Conservation (phyloP, 2,329 filamentous ascomycete species). For the Rhinocladiella similis region DNA sequence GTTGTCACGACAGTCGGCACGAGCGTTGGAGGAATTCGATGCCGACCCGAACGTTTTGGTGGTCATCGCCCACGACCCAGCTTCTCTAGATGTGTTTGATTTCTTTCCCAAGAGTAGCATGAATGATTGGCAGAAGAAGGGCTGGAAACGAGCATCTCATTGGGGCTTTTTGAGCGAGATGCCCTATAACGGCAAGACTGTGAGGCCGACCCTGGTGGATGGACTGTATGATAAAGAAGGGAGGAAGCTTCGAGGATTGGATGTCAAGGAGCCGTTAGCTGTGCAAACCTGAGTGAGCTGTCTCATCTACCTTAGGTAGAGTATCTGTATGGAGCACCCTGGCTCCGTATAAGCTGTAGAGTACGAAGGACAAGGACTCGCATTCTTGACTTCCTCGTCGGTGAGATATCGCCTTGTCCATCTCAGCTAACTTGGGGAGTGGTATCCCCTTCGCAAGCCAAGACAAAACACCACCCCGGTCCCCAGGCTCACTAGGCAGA, state of each 20-base stretch:
- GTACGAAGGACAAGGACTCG: too few relatives aligned
- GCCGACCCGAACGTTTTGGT: conserved; percentile 31
- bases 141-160: conserved; percentile 27
- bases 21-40: conserved; percentile 31
- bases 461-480: too few relatives aligned
- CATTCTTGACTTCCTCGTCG: too few relatives aligned
- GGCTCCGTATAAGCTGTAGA: too few relatives aligned
- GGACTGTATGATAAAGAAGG: background rate
- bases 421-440: too few relatives aligned
- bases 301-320: too few relatives aligned
- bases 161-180: conserved; percentile 15
- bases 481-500: too few relatives aligned
- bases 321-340: too few relatives aligned
- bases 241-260: background rate
- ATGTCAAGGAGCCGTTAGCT: background rate
- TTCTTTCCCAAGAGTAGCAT: conserved; percentile 29
- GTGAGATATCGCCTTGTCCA: too few relatives aligned
- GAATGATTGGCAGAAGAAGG: conserved; percentile 38
- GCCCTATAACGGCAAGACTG: background rate
- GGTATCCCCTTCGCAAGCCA: too few relatives aligned
- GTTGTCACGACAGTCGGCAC: conserved; percentile 25
- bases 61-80: conserved; percentile 32
- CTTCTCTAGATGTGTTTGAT: conserved; percentile 28
- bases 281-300: background rate
- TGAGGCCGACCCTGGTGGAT: background rate